Evolutionary conservation across 2,329 filamentous ascomycete species (phyloP).

Genomic region (Beauveria varroae): DNA sequence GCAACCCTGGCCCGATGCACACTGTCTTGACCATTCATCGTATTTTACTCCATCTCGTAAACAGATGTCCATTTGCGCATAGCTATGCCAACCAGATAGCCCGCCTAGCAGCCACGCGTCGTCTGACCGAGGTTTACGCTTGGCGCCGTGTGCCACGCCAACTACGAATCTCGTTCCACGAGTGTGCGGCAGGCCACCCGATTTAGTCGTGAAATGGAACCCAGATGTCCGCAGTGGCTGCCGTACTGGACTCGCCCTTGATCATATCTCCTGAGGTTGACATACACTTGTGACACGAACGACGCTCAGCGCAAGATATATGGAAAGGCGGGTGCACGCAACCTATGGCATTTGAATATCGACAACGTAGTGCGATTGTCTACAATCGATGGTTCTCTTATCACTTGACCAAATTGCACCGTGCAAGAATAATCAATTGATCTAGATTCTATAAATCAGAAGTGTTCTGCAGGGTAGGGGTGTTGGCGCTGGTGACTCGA

Average conservation of each 20-base stretch:
- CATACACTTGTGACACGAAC: background rate
- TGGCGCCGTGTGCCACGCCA: background rate
- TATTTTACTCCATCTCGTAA: background rate
- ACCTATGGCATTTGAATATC: no score
- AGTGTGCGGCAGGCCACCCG: background rate
- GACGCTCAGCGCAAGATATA: no score
- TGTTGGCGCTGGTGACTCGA: background rate
- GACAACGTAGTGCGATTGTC: no score
- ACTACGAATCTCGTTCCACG: background rate
- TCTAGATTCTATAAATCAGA: no score
- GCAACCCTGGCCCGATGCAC: background rate
- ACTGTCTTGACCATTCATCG: background rate
- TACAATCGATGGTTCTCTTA: no score
- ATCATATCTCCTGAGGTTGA: background rate
- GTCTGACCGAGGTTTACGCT: background rate
- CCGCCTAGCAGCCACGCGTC: background rate
- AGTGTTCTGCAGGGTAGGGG: background rate
- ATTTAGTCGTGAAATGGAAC: background rate
- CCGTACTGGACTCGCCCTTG: background rate
- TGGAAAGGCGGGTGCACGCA: no score
- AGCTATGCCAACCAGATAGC: no score
- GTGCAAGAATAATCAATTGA: no score
- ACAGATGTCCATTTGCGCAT: background rate
- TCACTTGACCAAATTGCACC: no score
- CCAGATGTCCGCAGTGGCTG: background rate